These are phyloP conservation scores for Luffa aegyptiaca DNA, from an alignment of 306 rosid genomes.

Conservation along the genomic window DNA sequence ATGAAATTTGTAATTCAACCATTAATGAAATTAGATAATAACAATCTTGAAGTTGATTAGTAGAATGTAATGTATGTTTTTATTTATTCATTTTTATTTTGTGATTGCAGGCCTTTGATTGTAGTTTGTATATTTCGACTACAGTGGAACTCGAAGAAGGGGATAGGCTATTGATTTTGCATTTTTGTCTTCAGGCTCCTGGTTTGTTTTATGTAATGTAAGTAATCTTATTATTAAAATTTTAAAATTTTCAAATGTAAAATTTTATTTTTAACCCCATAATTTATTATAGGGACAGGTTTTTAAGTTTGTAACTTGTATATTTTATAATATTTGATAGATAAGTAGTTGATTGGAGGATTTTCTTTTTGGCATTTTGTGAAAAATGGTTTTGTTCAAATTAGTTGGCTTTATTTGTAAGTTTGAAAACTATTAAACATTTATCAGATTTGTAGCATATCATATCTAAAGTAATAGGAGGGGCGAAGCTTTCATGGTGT, in stretches of 20 bases:
- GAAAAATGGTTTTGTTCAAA: background rate
- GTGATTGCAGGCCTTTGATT: background rate
- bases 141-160: background rate
- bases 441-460: background rate
- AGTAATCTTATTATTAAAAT: no score
- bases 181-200: background rate
- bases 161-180: no score
- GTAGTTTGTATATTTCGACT: background rate
- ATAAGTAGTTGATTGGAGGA: background rate
- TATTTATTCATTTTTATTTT: background rate
- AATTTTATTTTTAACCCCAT: no score
- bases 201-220: background rate
- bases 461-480: background rate
- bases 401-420: no score
- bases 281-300: no score
- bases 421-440: no score
- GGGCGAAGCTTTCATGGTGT: background rate
- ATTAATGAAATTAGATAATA: background rate
- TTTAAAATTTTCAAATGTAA: no score
- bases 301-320: no score
- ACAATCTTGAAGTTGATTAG: background rate
- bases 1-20: no score
- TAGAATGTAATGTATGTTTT: background rate
- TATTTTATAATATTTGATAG: background rate
- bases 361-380: background rate